Evolutionary conservation across 83 land plant species (phyloP).

Genomic region (Diphasiastrum complanatum): DNA sequence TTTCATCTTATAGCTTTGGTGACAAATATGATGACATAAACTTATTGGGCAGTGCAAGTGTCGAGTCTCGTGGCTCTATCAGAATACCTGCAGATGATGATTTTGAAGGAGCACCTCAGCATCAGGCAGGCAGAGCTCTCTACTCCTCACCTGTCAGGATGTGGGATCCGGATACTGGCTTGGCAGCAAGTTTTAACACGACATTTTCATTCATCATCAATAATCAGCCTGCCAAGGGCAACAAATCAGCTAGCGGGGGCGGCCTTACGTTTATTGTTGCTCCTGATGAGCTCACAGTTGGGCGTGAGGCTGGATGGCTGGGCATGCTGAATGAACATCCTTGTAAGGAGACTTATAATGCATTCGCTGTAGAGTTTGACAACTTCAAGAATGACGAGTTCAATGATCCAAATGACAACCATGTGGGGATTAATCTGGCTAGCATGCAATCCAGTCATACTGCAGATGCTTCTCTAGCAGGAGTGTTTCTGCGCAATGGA

Average conservation of each 20-base stretch:
- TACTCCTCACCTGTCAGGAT: conserved; percentile 15
- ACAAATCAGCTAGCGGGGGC: background rate
- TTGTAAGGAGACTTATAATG: background rate
- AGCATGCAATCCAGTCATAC: conserved; percentile 25
- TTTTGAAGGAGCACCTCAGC: too few species aligned
- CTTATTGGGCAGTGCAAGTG: too few species aligned
- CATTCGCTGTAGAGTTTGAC: conserved; percentile 50
- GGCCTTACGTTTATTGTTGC: conserved; percentile 12
- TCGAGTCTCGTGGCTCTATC: too few species aligned
- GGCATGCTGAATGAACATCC: conserved; percentile 7
- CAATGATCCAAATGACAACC: conserved; percentile 39
- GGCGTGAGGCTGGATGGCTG: conserved; percentile 6
- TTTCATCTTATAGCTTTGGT: too few species aligned
- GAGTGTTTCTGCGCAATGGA: conserved; percentile 12
- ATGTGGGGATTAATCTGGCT: conserved; percentile 46
- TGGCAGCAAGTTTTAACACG: conserved; percentile 12
- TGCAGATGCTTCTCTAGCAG: conserved; percentile 16
- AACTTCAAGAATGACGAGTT: conserved; percentile 35
- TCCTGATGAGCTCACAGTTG: conserved; percentile 10
- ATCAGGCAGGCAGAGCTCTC: conserved; percentile 17
- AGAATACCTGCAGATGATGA: too few species aligned
- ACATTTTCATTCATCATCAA: conserved; percentile 4
- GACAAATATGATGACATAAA: too few species aligned
- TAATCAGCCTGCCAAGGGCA: background rate
- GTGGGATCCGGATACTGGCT: conserved; percentile 13